phyloP scores from a whole-genome alignment of 1,284 basidiomycete genomes.

The Cutaneotrichosporon spelunceum region DNA sequence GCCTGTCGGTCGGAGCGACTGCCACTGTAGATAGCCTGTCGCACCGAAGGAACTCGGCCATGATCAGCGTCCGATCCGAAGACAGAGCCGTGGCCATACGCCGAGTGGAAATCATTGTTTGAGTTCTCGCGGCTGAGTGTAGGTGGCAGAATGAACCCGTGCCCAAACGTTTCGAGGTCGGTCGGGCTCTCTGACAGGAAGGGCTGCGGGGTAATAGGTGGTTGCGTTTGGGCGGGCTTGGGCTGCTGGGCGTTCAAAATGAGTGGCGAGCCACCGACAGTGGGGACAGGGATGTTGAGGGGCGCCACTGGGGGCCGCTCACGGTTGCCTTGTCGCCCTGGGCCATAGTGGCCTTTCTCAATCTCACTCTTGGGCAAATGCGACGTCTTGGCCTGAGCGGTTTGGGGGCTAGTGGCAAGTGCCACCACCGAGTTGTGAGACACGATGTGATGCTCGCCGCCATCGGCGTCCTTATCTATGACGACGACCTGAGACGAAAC shows the following conservation, averaged over 20 bases:
- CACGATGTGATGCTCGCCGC: neutral
- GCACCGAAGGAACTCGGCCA: too few relatives aligned
- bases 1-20: neutral
- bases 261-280: neutral
- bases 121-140: constrained; percentile 1
- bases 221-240: neutral
- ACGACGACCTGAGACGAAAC: constrained; percentile 5
- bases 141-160: neutral
- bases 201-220: neutral
- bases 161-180: neutral
- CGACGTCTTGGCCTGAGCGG: neutral
- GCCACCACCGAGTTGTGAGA: neutral
- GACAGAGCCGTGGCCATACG: constrained; percentile 6
- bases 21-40: neutral
- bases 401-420: neutral
- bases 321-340: neutral
- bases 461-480: neutral
- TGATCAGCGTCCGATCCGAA: constrained; percentile 4
- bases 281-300: neutral
- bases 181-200: constrained; percentile 3
- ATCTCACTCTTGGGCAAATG: neutral
- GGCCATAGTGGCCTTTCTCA: neutral
- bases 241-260: neutral
- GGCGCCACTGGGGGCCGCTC: neutral
- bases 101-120: constrained; percentile 6